Evolutionary conservation across 2,329 filamentous ascomycete species (phyloP).

Genomic region (Botrytis cinerea): DNA sequence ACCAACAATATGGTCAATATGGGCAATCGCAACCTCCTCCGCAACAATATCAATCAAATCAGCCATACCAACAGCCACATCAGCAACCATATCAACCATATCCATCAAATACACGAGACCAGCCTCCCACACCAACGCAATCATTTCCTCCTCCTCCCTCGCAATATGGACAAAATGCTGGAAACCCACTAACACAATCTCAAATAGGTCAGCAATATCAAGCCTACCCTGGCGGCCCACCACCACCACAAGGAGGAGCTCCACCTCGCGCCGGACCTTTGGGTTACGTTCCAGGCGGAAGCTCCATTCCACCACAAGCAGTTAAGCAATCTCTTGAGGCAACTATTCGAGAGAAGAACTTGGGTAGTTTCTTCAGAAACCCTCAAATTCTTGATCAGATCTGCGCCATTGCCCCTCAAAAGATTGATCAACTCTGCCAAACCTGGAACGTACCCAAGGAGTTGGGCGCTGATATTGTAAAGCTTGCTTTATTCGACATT

Average conservation of each 20-base stretch:
- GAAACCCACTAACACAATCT: constrained; percentile 20
- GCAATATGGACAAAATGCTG: constrained; percentile 11
- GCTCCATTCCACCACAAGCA: constrained; percentile 15
- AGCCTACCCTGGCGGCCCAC: constrained; percentile 11
- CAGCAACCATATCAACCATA: not conserved
- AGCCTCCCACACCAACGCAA: not conserved
- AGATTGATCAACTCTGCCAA: constrained; percentile 36
- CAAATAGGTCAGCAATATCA: constrained; percentile 26
- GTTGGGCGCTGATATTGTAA: constrained; percentile 42
- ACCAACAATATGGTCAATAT: constrained; percentile 15
- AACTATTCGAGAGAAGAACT: constrained; percentile 28
- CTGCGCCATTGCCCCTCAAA: constrained; percentile 22
- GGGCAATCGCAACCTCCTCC: constrained; percentile 2
- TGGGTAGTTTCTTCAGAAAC: constrained; percentile 23
- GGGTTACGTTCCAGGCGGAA: constrained; percentile 13
- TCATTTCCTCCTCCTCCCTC: constrained; percentile 4
- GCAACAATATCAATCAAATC: constrained; percentile 5
- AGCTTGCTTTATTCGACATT: constrained; percentile 42
- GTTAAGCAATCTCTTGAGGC: constrained; percentile 28
- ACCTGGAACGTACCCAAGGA: constrained; percentile 40
- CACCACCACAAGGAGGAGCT: constrained; percentile 24
- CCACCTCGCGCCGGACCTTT: constrained; percentile 26
- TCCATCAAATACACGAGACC: not conserved
- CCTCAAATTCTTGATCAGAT: constrained; percentile 27
- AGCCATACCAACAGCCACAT: constrained; percentile 2